These are phyloP conservation scores for Triadica sebifera DNA, from an alignment of 345 rosid species.

Conservation along the genomic window DNA sequence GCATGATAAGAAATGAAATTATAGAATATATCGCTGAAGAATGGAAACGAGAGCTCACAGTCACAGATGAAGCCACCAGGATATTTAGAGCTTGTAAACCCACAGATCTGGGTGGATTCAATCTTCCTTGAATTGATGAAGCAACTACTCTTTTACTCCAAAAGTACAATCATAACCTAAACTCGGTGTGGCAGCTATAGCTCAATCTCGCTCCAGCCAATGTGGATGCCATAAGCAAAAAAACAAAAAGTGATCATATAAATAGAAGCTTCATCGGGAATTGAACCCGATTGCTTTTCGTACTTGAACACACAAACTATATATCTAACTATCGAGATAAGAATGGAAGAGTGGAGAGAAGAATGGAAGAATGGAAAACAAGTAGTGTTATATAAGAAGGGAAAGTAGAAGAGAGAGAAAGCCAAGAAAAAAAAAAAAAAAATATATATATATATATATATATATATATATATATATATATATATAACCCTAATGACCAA, in stretches of 20 bases:
- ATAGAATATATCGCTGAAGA: constrained; percentile 9
- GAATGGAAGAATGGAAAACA: constrained; percentile 32
- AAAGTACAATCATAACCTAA: neutral
- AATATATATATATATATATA: too few relatives aligned
- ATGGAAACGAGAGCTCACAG: constrained; percentile 20
- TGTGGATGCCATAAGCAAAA: constrained; percentile 15
- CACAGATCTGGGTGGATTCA: constrained; percentile 30
- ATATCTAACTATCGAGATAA: too few relatives aligned
- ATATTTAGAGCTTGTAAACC: constrained; percentile 21
- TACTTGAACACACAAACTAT: neutral
- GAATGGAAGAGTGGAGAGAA: constrained; percentile 19
- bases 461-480: too few relatives aligned
- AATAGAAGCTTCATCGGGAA: constrained; percentile 33
- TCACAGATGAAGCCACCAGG: constrained; percentile 26
- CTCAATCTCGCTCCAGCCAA: neutral
- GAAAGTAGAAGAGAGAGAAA: constrained; percentile 3
- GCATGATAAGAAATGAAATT: too few relatives aligned
- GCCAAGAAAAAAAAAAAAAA: neutral
- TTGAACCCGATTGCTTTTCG: constrained; percentile 24
- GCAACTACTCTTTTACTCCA: neutral
- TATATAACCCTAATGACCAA: constrained; percentile 46
- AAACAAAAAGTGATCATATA: neutral
- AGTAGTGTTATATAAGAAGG: constrained; percentile 38
- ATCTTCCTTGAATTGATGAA: constrained; percentile 8
- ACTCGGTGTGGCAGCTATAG: too few relatives aligned